Base-by-base conservation (phyloP, 1,284 basidiomycete species). In the Cutaneotrichosporon daszewskae region DNA sequence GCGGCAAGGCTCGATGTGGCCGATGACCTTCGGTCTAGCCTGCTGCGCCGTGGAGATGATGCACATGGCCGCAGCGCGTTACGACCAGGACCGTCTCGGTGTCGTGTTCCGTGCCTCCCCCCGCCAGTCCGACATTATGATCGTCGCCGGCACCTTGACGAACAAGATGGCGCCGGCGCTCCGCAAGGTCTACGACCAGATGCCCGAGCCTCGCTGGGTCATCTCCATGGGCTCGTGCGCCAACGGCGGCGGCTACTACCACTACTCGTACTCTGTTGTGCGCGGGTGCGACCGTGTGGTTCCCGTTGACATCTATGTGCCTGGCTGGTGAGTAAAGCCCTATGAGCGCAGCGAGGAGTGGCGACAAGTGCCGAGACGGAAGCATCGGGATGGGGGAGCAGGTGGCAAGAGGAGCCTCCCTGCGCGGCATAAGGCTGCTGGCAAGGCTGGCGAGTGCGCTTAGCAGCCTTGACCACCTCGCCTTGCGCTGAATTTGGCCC, bases 31-130 rank as follows among this genome's bases (percentile, higher is more conserved):
- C 85, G 90, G 90, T 73, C 81, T 99, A 43, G 94, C 95, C 4
- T 98, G 94, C 74, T 99, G 94, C 72, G 95, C 94, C 44, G 92
- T 99, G 33, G 94, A 99, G 76, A 94, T 94, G 88, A 94, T 94
- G 89, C 69, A 71, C 62, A 66, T 68, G 87, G 95, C 95, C 42
- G 92, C 94, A 32, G 90, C 95, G 13, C 83, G 95, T 51, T 99
- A 98, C 72, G 95, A 99, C 72, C 95, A 98, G 73, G 95, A 99
- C 73, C 82, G 95, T 59, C 77, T 99, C 32, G 95, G 95, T 62
- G 83, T 98, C 53, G 87, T 99, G 32, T 99, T 99, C 79, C 89
- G 95, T 77, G 95, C 94, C 10, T 90, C 85, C 73, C 95, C 95
- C 40, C 85, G 95, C 57, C 91, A 97, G 76, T 88, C 85, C 48